phyloP scores from a whole-genome alignment of 225 moss, liverwort and hornwort genomes.

The Pleurozium schreberi region DNA sequence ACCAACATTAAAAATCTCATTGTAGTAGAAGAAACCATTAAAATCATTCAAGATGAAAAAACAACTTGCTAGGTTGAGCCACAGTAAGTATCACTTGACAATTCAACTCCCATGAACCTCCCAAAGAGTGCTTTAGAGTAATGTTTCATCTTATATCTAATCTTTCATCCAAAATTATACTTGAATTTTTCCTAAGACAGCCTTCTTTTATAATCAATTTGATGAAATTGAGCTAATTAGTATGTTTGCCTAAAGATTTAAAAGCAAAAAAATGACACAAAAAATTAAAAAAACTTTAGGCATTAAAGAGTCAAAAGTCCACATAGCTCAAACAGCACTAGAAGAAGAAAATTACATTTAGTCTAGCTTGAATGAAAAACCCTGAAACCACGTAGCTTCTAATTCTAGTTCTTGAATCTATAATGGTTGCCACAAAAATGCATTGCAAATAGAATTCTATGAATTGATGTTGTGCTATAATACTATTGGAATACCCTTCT shows the following conservation, averaged over 20 bases:
- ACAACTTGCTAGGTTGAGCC: not conserved
- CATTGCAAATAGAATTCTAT: not conserved
- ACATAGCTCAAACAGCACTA: not conserved
- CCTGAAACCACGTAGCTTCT: too few species aligned
- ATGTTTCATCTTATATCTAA: fast-evolving
- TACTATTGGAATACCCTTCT: too few species aligned
- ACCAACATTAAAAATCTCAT: not conserved
- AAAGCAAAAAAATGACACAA: not conserved
- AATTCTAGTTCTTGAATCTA: not conserved
- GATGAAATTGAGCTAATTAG: not conserved
- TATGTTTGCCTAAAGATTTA: too few species aligned
- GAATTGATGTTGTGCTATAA: not conserved
- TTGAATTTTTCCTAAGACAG: not conserved
- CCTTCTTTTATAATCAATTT: not conserved
- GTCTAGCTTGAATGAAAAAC: not conserved
- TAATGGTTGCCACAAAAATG: not conserved
- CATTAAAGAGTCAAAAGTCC: too few species aligned
- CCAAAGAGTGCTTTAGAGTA: not conserved
- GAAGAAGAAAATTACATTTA: not conserved
- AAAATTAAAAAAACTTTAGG: not conserved
- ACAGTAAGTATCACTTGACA: not conserved
- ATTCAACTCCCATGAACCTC: not conserved
- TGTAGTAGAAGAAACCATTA: not conserved
- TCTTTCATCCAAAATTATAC: not conserved
- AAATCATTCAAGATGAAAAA: too few species aligned